A percentile compares a stretch with the other conserved stretches of the same genome.
phyloP scores from a whole-genome alignment of 2,329 filamentous ascomycete genomes.

The Aspergillus tubingensis region DNA sequence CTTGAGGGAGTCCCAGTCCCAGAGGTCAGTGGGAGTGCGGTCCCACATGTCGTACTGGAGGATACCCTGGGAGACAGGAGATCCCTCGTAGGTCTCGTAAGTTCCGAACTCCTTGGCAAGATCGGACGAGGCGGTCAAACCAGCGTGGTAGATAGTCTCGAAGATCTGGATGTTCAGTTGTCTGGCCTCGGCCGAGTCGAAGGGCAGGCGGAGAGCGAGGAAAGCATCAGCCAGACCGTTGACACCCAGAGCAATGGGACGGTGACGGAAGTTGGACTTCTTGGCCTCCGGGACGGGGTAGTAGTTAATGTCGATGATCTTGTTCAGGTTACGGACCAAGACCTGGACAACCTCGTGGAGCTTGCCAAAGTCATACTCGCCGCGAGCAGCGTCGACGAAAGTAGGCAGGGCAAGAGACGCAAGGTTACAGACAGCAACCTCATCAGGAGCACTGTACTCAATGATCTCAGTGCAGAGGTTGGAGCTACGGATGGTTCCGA shows the following conservation, averaged over 20 bases:
- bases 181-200: slow-evolving; percentile 92
- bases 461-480: slow-evolving; percentile 99
- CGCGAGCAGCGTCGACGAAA: slow-evolving; percentile 82
- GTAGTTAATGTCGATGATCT: slow-evolving; percentile 97
- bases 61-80: slow-evolving; percentile 89
- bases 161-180: slow-evolving; percentile 98
- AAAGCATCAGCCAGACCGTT: slow-evolving; percentile 98
- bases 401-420: slow-evolving; percentile 90
- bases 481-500: slow-evolving; percentile 96
- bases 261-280: slow-evolving; percentile 96
- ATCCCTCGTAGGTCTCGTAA: slow-evolving; percentile 90
- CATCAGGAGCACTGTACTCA: slow-evolving; percentile 94
- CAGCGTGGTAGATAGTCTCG: slow-evolving; percentile 98
- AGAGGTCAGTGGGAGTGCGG: slow-evolving; percentile 87
- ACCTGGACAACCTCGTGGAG: slow-evolving; percentile 92
- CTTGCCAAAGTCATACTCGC: slow-evolving; percentile 92
- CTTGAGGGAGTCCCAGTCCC: slow-evolving; percentile 93
- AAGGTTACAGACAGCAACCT: slow-evolving; percentile 98
- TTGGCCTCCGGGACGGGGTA: slow-evolving; percentile 94
- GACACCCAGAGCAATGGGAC: slow-evolving; percentile 93
- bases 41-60: slow-evolving; percentile 99
- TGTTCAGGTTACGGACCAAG: slow-evolving; percentile 93
- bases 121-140: slow-evolving; percentile 83
- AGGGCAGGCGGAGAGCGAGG: slow-evolving; percentile 92
- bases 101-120: slow-evolving; percentile 80